Conservation (phyloP, 1,284 basidiomycete species). For the Trametes hirsuta region DNA sequence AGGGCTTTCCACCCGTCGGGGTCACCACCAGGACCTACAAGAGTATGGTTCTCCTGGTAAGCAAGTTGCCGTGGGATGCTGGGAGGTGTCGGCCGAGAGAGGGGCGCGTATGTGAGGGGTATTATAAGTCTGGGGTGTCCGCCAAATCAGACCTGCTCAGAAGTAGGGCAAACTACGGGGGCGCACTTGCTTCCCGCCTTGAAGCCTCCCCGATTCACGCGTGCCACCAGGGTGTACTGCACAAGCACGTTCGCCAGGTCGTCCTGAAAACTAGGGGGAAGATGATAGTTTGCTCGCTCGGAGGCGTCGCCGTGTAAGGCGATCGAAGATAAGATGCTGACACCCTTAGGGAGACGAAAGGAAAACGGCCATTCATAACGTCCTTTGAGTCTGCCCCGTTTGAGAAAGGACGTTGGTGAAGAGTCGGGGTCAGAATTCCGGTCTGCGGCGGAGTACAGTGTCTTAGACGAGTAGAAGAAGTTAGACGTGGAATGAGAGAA, state of each 20-base stretch:
- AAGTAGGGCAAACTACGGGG: background rate
- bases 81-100: constrained; percentile 44
- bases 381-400: constrained; percentile 49
- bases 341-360: constrained; percentile 46
- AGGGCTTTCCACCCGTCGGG: constrained; percentile 52
- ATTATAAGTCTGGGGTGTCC: constrained; percentile 20
- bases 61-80: constrained; percentile 51
- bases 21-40: constrained; percentile 51
- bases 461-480: constrained; percentile 44
- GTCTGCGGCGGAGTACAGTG: constrained; percentile 22
- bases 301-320: constrained; percentile 2
- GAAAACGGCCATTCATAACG: constrained; percentile 50
- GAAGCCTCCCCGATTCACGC: constrained; percentile 48
- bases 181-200: constrained; percentile 30
- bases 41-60: constrained; percentile 43
- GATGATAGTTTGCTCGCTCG: constrained; percentile 32
- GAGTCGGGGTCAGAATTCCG: background rate
- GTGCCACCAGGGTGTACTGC: constrained; percentile 53
- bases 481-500: constrained; percentile 21
- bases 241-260: constrained; percentile 48
- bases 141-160: background rate
- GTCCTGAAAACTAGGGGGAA: constrained; percentile 55
- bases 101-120: constrained; percentile 45
- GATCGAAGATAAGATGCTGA: constrained; percentile 29
- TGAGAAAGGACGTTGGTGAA: background rate